These are phyloP conservation scores for Fagopyrum esculentum DNA, from an alignment of 148 eudicot genomes.

Conservation along the genomic window DNA sequence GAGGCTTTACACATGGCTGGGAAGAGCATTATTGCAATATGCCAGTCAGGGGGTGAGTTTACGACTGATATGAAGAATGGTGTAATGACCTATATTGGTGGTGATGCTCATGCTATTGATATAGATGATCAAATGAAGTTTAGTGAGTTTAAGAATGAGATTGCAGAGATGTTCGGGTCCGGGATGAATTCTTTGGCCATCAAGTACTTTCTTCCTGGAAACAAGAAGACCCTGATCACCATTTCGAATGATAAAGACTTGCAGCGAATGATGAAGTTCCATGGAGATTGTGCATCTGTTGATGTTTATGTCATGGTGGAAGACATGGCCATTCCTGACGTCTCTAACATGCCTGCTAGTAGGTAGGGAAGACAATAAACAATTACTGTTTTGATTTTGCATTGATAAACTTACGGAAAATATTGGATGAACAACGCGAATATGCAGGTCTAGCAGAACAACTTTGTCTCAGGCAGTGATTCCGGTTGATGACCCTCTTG, in stretches of 20 bases:
- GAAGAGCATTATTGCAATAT: constrained; percentile 74
- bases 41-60: constrained; percentile 80
- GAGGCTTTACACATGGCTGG: constrained; percentile 39
- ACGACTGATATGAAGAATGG: constrained; percentile 45
- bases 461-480: constrained; percentile 60
- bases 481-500: constrained; percentile 46
- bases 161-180: constrained; percentile 79
- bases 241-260: constrained; percentile 92
- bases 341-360: constrained; percentile 69
- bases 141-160: constrained; percentile 55
- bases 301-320: constrained; percentile 67
- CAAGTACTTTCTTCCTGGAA: constrained; percentile 81
- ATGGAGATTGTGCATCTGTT: constrained; percentile 37
- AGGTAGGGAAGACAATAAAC: constrained; percentile 40
- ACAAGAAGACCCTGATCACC: constrained; percentile 70
- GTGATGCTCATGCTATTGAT: constrained; percentile 98
- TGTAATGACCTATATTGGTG: constrained; percentile 58
- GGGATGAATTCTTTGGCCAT: constrained; percentile 34
- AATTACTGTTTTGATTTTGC: not conserved
- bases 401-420: constrained; percentile 9
- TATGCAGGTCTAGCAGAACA: constrained; percentile 84
- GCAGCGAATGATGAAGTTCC: constrained; percentile 74
- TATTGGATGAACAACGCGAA: constrained; percentile 17
- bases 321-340: constrained; percentile 53
- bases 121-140: constrained; percentile 57